Conservation (phyloP, 2,329 filamentous ascomycete species). For the Fusarium drepaniforme region DNA sequence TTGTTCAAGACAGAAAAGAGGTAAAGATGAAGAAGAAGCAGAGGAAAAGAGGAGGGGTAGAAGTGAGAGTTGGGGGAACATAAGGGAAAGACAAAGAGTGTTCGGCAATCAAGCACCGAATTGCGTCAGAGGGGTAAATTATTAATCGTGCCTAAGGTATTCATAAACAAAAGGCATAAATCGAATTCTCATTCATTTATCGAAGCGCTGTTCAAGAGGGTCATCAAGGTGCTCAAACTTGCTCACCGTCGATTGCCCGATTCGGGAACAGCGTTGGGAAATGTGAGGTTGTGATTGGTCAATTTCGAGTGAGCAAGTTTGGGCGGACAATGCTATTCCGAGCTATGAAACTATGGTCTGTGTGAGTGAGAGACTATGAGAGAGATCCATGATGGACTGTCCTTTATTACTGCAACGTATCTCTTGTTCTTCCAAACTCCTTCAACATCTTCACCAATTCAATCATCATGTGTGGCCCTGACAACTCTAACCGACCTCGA, state of each 20-base stretch:
- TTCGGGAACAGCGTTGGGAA: slow-evolving; percentile 38
- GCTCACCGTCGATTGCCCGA: slow-evolving; percentile 44
- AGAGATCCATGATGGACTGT: slow-evolving; percentile 12
- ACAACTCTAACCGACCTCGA: slow-evolving; percentile 54
- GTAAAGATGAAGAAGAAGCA: slow-evolving; percentile 2
- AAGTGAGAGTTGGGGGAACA: slow-evolving; percentile 21
- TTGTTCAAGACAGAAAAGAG: slow-evolving; percentile 1
- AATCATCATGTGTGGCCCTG: slow-evolving; percentile 58
- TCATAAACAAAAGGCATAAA: background rate
- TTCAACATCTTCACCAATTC: background rate
- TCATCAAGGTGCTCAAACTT: slow-evolving; percentile 45
- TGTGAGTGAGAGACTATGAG: slow-evolving; percentile 34
- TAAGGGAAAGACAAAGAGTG: background rate
- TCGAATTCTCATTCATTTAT: background rate
- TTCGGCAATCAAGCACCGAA: slow-evolving; percentile 7
- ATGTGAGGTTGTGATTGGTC: slow-evolving; percentile 47
- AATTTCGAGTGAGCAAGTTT: slow-evolving; percentile 36
- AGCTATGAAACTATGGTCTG: background rate
- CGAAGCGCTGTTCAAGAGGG: slow-evolving; percentile 1
- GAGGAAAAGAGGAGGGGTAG: slow-evolving; percentile 35
- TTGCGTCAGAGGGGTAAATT: slow-evolving; percentile 34
- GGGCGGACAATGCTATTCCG: background rate
- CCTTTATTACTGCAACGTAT: background rate
- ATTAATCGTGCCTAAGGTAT: slow-evolving; percentile 1
- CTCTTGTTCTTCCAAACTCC: background rate